A percentile compares a stretch with the other conserved stretches of the same genome.
Evolutionary conservation across 129 eudicot genomes (phyloP).

Genomic region (Chrysanthemum lavandulifolium): DNA sequence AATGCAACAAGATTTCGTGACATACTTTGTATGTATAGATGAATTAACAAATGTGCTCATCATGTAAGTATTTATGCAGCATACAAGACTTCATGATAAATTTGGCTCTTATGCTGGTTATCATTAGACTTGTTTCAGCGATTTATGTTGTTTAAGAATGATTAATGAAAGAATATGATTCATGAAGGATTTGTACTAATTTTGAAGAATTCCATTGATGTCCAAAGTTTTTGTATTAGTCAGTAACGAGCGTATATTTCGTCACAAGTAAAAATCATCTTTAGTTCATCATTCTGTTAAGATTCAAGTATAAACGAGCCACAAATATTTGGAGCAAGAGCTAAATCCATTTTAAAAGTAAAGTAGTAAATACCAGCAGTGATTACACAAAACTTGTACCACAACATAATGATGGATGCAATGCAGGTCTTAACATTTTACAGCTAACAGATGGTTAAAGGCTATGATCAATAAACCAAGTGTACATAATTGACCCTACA

Average conservation of each 20-base stretch:
- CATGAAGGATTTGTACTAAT: constrained; percentile 1
- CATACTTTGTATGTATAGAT: constrained; percentile 4
- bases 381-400: not conserved
- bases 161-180: constrained; percentile 19
- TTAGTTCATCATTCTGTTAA: not conserved
- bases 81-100: constrained; percentile 23
- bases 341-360: not conserved
- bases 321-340: not conserved
- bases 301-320: not conserved
- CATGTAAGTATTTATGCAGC: constrained; percentile 29
- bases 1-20: constrained; percentile 5
- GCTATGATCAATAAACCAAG: too few relatives aligned
- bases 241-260: too few relatives aligned
- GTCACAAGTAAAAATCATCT: not conserved
- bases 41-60: constrained; percentile 13
- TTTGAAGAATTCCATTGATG: not conserved
- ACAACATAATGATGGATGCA: not conserved
- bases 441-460: too few relatives aligned
- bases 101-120: constrained; percentile 16
- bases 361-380: not conserved
- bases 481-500: too few relatives aligned
- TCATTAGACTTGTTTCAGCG: constrained; percentile 17
- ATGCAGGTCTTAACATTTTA: too few relatives aligned
- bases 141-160: constrained; percentile 15
- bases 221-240: too few relatives aligned